These are phyloP conservation scores for Metschnikowia henanensis DNA, from an alignment of 805 yeast genomes.

Conservation along the genomic window DNA sequence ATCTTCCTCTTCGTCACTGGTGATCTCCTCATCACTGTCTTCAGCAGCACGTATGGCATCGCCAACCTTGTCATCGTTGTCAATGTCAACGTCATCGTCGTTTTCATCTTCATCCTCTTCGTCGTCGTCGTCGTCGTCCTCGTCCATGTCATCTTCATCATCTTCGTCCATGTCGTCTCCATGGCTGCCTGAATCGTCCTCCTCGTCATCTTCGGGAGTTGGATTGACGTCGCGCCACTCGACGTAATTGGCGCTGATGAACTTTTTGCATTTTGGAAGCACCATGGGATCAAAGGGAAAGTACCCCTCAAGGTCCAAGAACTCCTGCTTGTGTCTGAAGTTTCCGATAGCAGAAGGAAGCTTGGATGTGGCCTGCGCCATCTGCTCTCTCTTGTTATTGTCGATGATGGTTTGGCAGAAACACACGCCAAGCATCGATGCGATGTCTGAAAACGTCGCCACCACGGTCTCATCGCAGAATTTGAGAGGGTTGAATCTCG, in stretches of 20 bases:
- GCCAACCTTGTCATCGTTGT: conserved; percentile 17
- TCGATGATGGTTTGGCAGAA: conserved; percentile 94
- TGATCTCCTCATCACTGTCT: conserved; percentile 20
- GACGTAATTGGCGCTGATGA: conserved; percentile 54
- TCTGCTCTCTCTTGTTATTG: conserved; percentile 74
- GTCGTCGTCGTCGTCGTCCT: conserved; percentile 16
- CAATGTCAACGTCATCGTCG: conserved; percentile 18
- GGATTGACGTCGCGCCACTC: conserved; percentile 68
- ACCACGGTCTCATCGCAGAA: conserved; percentile 94
- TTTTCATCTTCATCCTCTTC: conserved; percentile 17
- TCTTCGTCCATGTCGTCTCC: conserved; percentile 28
- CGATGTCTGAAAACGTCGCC: conserved; percentile 86
- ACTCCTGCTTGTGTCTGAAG: conserved; percentile 70
- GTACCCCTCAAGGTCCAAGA: conserved; percentile 87
- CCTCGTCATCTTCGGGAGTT: conserved; percentile 59
- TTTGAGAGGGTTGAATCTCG: conserved; percentile 91
- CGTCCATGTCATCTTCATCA: conserved; percentile 19
- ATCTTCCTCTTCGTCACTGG: conserved; percentile 15
- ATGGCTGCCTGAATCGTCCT: conserved; percentile 31
- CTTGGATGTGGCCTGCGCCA: conserved; percentile 43
- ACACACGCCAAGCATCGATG: conserved; percentile 86
- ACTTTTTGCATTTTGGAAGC: conserved; percentile 56
- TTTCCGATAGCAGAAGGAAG: conserved; percentile 37
- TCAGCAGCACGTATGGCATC: conserved; percentile 17
- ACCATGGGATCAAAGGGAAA: conserved; percentile 95